Base-by-base conservation (phyloP, 257 asterid genomes). In the Capsicum chinense region DNA sequence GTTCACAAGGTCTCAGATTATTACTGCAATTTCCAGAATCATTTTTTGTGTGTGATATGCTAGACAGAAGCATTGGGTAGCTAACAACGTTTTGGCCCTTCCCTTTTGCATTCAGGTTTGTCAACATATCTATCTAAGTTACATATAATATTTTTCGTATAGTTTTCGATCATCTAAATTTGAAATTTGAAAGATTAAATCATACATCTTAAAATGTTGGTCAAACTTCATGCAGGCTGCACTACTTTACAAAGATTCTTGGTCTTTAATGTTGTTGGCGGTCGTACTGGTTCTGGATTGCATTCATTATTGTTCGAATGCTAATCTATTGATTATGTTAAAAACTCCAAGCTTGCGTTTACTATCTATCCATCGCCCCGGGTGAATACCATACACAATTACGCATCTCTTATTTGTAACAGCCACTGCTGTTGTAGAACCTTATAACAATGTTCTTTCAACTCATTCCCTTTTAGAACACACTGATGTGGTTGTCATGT, bases 1-100 rank as follows among this genome's bases (percentile, higher is more conserved):
- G 91, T 97, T 97, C 86, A 93, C 98, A 47, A 93, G 91, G 88
- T 95, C 99, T 63, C 98, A 93, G 90, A 60, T 91, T 57, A 63
- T 97, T 69, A 94, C 99, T 52, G 92, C 95, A 62, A 93, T 97
- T 87, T 98, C 99, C 42, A 98, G 98, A 86, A 90, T 96, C 82
- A 92, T 95, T 91, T 97, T 97, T 84, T 97, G 98, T 79, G 98
- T 90, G 12, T 97, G 99, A 98, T 95, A 97, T 90, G 99, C 98
- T 82, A 89, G 89, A 60, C 86, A 93, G 92, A 97, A 97, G 94
- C 99, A 97, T 86, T 97, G 99, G 99, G 93, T 95, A 56, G 98
- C 99, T 83, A 97, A 95, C 91, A 97, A 97, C 64, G 89, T 92
- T 60, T 88, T 97, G 93, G 98, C 98, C 79, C 98, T 95, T 67